Percentiles rank a stretch among this genome's conserved stretches.
Conservation (phyloP, 2,329 filamentous ascomycete genomes). For the Ilyonectria destructans region DNA sequence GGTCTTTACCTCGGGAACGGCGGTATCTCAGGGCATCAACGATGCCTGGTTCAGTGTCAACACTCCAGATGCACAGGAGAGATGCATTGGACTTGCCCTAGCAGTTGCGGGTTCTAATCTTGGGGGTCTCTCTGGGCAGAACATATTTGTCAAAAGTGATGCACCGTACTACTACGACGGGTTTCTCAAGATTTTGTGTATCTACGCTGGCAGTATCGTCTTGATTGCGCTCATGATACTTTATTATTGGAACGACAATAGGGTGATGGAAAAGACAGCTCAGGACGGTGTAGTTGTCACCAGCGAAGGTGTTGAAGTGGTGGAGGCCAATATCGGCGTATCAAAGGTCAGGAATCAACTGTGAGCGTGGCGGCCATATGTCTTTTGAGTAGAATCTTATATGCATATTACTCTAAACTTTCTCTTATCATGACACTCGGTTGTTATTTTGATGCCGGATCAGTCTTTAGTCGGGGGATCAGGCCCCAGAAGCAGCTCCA, state of each 20-base stretch:
- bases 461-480: slow-evolving; percentile 35
- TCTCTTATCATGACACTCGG: background rate
- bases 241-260: slow-evolving; percentile 17
- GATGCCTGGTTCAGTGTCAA: slow-evolving; percentile 30
- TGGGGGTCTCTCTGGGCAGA: slow-evolving; percentile 25
- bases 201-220: slow-evolving; percentile 2
- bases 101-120: slow-evolving; percentile 26
- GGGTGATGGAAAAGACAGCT: background rate
- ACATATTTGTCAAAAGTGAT: slow-evolving; percentile 24
- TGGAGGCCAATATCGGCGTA: background rate
- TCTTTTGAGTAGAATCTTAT: too few relatives aligned
- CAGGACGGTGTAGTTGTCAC: background rate
- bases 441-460: background rate
- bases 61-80: slow-evolving; percentile 23
- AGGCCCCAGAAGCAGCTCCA: slow-evolving; percentile 54
- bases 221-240: slow-evolving; percentile 7
- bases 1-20: slow-evolving; percentile 25
- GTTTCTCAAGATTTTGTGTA: slow-evolving; percentile 21
- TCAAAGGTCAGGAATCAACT: slow-evolving; percentile 6
- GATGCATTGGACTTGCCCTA: slow-evolving; percentile 21
- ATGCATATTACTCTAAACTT: background rate
- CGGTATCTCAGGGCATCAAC: slow-evolving; percentile 25
- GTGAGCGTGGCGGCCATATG: background rate
- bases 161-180: slow-evolving; percentile 10
- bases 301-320: background rate